phyloP scores from a whole-genome alignment of 2,329 filamentous ascomycete species.

The Aquanectria penicillioides region DNA sequence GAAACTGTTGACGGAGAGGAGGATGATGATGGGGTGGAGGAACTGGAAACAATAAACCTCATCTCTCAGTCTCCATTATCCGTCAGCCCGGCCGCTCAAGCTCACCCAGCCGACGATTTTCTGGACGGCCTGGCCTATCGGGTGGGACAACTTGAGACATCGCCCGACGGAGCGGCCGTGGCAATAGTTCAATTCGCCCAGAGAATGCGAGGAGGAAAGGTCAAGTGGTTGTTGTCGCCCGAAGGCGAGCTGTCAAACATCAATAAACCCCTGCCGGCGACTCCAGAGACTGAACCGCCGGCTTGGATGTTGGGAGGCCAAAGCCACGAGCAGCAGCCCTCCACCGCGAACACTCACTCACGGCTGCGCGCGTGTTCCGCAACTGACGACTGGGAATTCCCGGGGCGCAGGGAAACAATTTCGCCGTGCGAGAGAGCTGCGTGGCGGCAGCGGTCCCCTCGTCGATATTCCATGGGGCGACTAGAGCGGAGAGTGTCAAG shows the following conservation, averaged over 20 bases:
- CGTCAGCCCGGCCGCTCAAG: no score
- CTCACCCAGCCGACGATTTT: conserved; percentile 25
- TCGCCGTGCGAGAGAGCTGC: conserved; percentile 1
- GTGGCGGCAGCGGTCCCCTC: neutral
- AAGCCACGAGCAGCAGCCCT: neutral
- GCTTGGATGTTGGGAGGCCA: conserved; percentile 20
- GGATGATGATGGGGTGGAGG: conserved; percentile 1
- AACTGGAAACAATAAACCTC: conserved; percentile 34
- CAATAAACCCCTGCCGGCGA: conserved; percentile 45
- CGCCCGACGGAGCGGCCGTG: conserved; percentile 36
- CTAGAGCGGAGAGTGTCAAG: neutral
- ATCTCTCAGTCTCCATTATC: no score
- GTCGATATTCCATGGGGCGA: neutral
- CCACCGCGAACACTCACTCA: no score
- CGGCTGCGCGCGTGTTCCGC: neutral
- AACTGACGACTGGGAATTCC: neutral
- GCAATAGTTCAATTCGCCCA: conserved; percentile 43
- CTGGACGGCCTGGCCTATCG: conserved; percentile 46
- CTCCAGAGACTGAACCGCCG: conserved; percentile 41
- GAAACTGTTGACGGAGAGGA: conserved; percentile 25
- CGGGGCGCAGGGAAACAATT: neutral
- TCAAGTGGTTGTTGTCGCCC: conserved; percentile 10
- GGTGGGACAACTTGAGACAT: conserved; percentile 44
- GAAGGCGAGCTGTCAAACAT: conserved; percentile 16
- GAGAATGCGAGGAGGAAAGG: conserved; percentile 11